Conservation (phyloP, 2,329 filamentous ascomycete species). For the Pseudopyrenochaeta lycopersici region DNA sequence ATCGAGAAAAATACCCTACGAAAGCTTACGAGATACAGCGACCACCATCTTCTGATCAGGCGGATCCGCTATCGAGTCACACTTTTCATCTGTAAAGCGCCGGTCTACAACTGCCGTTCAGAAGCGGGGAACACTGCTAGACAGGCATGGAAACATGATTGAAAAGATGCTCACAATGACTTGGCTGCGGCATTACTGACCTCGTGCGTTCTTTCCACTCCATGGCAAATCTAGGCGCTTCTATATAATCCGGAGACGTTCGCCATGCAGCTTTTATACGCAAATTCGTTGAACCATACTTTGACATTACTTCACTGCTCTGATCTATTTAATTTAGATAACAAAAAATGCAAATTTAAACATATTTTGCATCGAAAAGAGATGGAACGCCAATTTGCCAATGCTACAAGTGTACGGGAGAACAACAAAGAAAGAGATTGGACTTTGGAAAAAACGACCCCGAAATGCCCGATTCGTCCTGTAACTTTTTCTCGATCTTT, state of each 20-base stretch:
- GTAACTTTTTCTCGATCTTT: slow-evolving; percentile 9
- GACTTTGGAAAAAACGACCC: neutral
- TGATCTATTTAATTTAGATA: neutral
- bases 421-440: neutral
- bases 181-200: neutral
- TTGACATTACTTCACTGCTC: slow-evolving; percentile 11
- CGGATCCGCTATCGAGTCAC: too few species aligned
- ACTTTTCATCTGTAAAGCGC: too few species aligned
- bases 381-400: slow-evolving; percentile 8
- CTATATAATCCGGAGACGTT: neutral
- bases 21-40: too few species aligned
- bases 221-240: slow-evolving; percentile 9
- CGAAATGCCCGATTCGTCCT: neutral
- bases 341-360: neutral
- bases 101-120: neutral
- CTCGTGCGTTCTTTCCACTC: neutral
- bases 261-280: neutral
- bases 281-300: neutral
- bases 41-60: too few species aligned
- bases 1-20: too few species aligned
- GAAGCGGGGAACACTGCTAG: neutral
- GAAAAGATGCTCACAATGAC: neutral
- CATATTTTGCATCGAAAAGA: neutral
- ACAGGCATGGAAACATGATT: neutral
- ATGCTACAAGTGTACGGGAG: slow-evolving; percentile 8